phyloP scores from a whole-genome alignment of 2,329 filamentous ascomycete genomes.

The Colletotrichum echinochloae region DNA sequence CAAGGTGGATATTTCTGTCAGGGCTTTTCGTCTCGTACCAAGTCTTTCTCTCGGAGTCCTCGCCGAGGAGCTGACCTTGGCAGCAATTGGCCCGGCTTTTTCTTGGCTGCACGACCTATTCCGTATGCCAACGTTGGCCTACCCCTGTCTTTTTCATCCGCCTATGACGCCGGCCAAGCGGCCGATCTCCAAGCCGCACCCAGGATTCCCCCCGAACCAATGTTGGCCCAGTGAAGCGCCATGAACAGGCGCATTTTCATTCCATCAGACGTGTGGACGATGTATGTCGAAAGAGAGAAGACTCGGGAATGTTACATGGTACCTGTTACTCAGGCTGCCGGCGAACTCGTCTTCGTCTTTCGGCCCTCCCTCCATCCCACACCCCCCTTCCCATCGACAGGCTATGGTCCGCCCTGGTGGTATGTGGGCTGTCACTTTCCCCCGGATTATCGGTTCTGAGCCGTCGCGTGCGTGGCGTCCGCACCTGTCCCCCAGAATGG shows the following conservation, averaged over 20 bases:
- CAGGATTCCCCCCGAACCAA: constrained; percentile 27
- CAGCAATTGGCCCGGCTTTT: constrained; percentile 1
- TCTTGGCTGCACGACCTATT: constrained; percentile 35
- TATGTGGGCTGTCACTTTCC: constrained; percentile 1
- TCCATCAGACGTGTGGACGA: not conserved
- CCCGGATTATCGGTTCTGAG: constrained; percentile 31
- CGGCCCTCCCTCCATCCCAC: not conserved
- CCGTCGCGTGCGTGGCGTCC: constrained; percentile 30
- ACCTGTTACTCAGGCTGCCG: not conserved
- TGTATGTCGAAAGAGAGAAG: not conserved
- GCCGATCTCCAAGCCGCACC: constrained; percentile 35
- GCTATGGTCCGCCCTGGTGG: not conserved
- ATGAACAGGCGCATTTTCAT: constrained; percentile 19
- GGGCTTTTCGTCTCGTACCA: not conserved
- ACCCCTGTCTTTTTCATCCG: constrained; percentile 24
- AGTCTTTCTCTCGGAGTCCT: not conserved
- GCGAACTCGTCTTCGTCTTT: not conserved
- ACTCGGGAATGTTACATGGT: not conserved
- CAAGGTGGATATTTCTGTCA: not conserved
- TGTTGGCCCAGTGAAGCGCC: constrained; percentile 1
- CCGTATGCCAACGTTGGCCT: constrained; percentile 35
- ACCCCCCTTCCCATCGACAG: not conserved
- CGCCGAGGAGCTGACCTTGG: constrained; percentile 25
- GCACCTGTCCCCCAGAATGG: constrained; percentile 2
- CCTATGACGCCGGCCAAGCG: constrained; percentile 37